Evolutionary conservation across 176 grass and related monocot genomes (phyloP), one percentile per base, ranked within the genome.

Genomic region (Dactylis glomerata): DNA sequence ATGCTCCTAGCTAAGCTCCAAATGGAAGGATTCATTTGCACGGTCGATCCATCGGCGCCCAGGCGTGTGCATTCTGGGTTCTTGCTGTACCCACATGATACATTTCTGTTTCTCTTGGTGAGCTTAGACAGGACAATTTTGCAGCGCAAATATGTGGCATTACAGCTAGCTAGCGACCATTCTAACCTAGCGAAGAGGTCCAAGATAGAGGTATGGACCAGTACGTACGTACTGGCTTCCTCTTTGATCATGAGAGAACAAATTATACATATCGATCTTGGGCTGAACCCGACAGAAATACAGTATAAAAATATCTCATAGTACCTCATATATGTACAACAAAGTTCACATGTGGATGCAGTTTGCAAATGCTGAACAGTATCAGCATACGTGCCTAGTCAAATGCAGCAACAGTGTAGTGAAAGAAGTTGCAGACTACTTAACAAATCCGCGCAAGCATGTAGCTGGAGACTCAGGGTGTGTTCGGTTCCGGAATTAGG

Each of bases 1-100:
- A 47, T 22, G 37, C 47, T 75, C 47, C 69, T 68, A 34, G 56
- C 19, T 64, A 73, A 42, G 50, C 71, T 89, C 88, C 83, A 89
- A 89, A 82, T 86, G 83, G 78, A 86, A 86, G 61, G 62, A 22
- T 81, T 86, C 69, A 44, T 68, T 68, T 63, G 50, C 50, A 24
- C 27, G 45, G 23, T 72, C 30, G 16, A 42, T 23, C 45, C 14
- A 22, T 45, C 46, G 23, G 32, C 10, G 9, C 32, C 42, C 73
- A 66, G 36, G 20, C 30, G 65, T 19, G 10, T 68, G 77, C 77
- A 6, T 13, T 9, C n/a, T 78, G 68, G 75, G 30, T 78, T 78
- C 42, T 49, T 70, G 62, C 16, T 71, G 51, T 77, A 58, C 55
- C 44, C 46, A 16, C 37, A 16, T 27, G 8, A 73, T 26, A 16